phyloP scores from a whole-genome alignment of 2,329 filamentous ascomycete genomes.

The Orbilia javanica region DNA sequence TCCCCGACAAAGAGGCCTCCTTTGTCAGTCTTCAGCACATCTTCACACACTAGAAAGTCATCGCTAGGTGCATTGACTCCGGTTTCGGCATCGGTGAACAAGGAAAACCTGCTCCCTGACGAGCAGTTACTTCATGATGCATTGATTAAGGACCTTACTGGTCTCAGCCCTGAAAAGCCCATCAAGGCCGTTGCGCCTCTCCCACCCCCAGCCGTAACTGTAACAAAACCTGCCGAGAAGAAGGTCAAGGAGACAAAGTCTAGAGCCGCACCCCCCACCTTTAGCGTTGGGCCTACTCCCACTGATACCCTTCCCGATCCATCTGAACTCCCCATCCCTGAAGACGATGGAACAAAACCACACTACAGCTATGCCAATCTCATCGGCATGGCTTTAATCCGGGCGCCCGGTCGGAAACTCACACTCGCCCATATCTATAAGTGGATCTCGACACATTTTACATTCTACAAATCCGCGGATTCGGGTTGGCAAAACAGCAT shows the following conservation, averaged over 20 bases:
- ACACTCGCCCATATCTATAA: slow-evolving; percentile 98
- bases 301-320: slow-evolving; percentile 74
- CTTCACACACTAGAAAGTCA: slow-evolving; percentile 49
- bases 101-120: slow-evolving; percentile 56
- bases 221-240: slow-evolving; percentile 45
- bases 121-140: slow-evolving; percentile 56
- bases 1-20: slow-evolving; percentile 54
- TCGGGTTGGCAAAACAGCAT: slow-evolving; percentile 99
- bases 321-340: slow-evolving; percentile 82
- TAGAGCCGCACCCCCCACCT: slow-evolving; percentile 35
- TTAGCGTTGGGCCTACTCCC: slow-evolving; percentile 39
- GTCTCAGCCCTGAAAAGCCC: slow-evolving; percentile 42
- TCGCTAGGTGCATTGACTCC: slow-evolving; percentile 49
- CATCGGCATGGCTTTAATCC: slow-evolving; percentile 96
- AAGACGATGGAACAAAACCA: slow-evolving; percentile 90
- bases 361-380: slow-evolving; percentile 92
- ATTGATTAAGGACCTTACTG: slow-evolving; percentile 56
- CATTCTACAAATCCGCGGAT: slow-evolving; percentile 85
- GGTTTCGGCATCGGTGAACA: slow-evolving; percentile 53
- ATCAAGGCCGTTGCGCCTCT: slow-evolving; percentile 21
- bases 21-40: slow-evolving; percentile 54
- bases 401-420: slow-evolving; percentile 83
- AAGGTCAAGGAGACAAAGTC: slow-evolving; percentile 52
- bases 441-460: slow-evolving; percentile 97
- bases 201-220: slow-evolving; percentile 26